Base-by-base conservation (phyloP, 495 filamentous ascomycete genomes). In the Trichoderma parareesei region DNA sequence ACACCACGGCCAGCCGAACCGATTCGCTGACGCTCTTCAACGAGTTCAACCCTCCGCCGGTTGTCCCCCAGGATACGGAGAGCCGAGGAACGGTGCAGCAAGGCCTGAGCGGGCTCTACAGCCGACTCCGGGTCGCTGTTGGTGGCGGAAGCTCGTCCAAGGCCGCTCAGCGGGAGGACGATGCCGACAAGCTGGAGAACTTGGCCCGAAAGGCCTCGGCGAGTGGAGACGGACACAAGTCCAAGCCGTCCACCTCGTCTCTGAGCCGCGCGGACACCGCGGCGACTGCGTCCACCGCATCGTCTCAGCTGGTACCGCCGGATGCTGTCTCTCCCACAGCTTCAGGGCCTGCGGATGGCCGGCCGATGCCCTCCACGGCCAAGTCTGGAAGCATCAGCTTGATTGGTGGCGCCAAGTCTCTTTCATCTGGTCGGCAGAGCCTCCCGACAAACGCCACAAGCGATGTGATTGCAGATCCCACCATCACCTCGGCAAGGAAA, bases 1-100 rank as follows among this genome's bases (percentile, higher is more conserved):
- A 97, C 75, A 90, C 76, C 16, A 80, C 88, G 27, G 90, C 92
- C 6, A 93, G 88, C 68, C 89, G 90, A 67, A 88, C 90, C 13
- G 88, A 88, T 41, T 81, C 84, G 42, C 78, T 96, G 13, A 96
- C 91, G 10, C 91, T 90, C 20, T 97, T 97, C 76, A 92, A 93
- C 74, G 92, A 95, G 60, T 90, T 94, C 65, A 88, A 81, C 11
- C 84, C 79, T 60, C 88, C 77, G 66, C 89, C 77, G 63, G 83
- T 73, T 55, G 79, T 68, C 64, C 76, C 67, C 74, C 78, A 84
- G 4, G 75, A 77, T 18, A 74, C 75, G 35, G 91, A 95, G 67
- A 84, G 76, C 55, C 92, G 90, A 71, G 82, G 82, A 9, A 77
- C 88, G 27, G 79, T 88, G 5, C 90, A 92, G 62, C 88, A 91